Conservation (phyloP, 1,284 basidiomycete genomes). For the Cutaneotrichosporon cyanovorans region DNA sequence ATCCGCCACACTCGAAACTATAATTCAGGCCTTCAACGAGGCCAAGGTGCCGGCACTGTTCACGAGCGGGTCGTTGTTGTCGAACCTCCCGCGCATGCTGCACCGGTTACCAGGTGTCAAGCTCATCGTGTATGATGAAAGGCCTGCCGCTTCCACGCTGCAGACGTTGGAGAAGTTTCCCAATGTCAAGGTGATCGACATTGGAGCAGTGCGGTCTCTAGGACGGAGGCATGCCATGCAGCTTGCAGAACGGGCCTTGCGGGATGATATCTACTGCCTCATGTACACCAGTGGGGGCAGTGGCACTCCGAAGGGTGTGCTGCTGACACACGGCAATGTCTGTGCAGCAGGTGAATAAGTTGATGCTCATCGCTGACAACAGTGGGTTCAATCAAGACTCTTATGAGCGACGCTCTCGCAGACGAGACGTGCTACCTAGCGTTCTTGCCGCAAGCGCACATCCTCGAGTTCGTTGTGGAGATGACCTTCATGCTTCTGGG, state of each 20-base stretch:
- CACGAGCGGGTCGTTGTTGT: constrained; percentile 84
- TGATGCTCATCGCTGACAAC: neutral
- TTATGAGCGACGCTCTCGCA: constrained; percentile 2
- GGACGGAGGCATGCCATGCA: constrained; percentile 55
- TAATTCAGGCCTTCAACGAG: constrained; percentile 84
- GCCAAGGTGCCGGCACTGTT: constrained; percentile 62
- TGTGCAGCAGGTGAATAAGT: constrained; percentile 55
- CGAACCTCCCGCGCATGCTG: constrained; percentile 61
- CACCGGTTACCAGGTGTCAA: constrained; percentile 65
- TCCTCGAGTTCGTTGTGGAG: constrained; percentile 53
- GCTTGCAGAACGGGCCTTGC: constrained; percentile 51
- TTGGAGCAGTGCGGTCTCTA: constrained; percentile 62
- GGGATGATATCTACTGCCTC: constrained; percentile 70
- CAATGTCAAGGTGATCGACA: constrained; percentile 54
- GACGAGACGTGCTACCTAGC: constrained; percentile 60
- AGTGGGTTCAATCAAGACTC: neutral
- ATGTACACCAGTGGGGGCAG: constrained; percentile 86
- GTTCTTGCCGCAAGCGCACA: constrained; percentile 82
- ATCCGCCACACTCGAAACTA: constrained; percentile 78
- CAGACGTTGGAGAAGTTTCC: constrained; percentile 51
- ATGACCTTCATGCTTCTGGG: constrained; percentile 21
- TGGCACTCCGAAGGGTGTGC: constrained; percentile 83
- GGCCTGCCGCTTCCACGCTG: constrained; percentile 53
- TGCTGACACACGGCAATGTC: constrained; percentile 78
- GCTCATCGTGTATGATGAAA: constrained; percentile 79